Base-by-base conservation (phyloP, 225 moss, liverwort and hornwort species). In the Polytrichum formosum region DNA sequence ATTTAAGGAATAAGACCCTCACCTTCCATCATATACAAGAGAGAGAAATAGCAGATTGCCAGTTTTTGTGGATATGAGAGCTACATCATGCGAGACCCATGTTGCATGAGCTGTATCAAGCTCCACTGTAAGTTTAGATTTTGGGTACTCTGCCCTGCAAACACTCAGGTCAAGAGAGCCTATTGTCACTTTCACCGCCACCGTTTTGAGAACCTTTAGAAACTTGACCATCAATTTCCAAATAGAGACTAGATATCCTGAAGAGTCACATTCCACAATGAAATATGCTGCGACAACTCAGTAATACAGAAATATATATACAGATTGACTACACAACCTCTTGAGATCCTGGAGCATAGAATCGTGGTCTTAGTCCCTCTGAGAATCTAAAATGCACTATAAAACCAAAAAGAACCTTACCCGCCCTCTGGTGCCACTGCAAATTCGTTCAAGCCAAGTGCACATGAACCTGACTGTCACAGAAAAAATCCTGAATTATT, bases 61-160 rank as follows among this genome's bases (percentile, higher is more conserved):
- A 74, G 82, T 87, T 74, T 98, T 98, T 53, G 98, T 91, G 35
- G 98, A 98, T 67, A 98, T 80, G 28, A 98, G 80, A 20, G 98
- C 98, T 68, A 92, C 92, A 79, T 98, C 94, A 68, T 91, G 82
- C 67, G 98, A 88, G 71, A 98, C 90, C 98, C 98, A 98, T 61
- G 92, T 91, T 35, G 94, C 92, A 68, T 93, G 94, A 61, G 98
- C 98, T 26, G 88, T 88, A 74, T 98, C 98, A 23, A 98, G 85
- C 83, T 98, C 98, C 69, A 98, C 94, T 55, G 84, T 84, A n/a
- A 98, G 68, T 75, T 94, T 98, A 53, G 94, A 98, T 80, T 83
- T 91, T 18, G 91, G 88, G 78, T 91, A 82, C 53, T 98, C 92
- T 68, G 94, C 80, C 73, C 82, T 87, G 86, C 76, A 54, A 37